These are phyloP conservation scores for Tanozyma kutaoensis DNA, from an alignment of 805 yeast species.

Conservation along the genomic window DNA sequence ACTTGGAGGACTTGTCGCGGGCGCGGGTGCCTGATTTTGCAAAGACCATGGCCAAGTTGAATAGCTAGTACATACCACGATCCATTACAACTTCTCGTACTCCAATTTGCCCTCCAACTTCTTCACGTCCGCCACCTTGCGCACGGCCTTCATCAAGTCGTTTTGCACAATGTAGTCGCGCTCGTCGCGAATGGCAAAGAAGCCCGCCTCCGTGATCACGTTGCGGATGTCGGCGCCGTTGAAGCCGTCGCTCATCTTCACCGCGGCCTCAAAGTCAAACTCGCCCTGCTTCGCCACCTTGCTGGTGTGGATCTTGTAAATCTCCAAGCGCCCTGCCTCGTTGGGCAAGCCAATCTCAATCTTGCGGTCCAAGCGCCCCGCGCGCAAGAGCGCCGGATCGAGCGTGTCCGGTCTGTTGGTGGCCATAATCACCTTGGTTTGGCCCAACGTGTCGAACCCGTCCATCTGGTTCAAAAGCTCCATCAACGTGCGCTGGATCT, in stretches of 20 bases:
- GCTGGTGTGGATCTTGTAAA: conserved; percentile 84
- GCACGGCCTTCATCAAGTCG: conserved; percentile 94
- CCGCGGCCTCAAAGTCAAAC: conserved; percentile 92
- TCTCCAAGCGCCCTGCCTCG: conserved; percentile 88
- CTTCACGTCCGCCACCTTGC: conserved; percentile 94
- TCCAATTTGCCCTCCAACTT: conserved; percentile 93
- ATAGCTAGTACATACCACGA: conserved; percentile 51
- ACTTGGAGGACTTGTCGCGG: conserved; percentile 25
- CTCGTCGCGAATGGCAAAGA: conserved; percentile 95
- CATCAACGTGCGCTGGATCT: conserved; percentile 95
- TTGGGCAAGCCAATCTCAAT: conserved; percentile 93
- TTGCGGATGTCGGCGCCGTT: conserved; percentile 98
- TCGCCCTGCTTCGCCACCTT: conserved; percentile 86
- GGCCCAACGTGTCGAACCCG: conserved; percentile 93
- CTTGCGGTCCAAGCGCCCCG: conserved; percentile 94
- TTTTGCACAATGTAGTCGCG: conserved; percentile 88
- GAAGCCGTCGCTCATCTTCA: conserved; percentile 97
- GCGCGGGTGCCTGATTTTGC: conserved; percentile 16
- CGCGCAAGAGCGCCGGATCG: conserved; percentile 94
- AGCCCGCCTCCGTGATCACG: conserved; percentile 97
- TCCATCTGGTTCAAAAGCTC: conserved; percentile 96
- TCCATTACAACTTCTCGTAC: conserved; percentile 69
- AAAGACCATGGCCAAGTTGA: conserved; percentile 11
- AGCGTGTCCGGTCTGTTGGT: conserved; percentile 98
- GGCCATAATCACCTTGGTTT: conserved; percentile 96